phyloP scores from a whole-genome alignment of 2,329 filamentous ascomycete genomes.

The Dactylellina haptotyla region DNA sequence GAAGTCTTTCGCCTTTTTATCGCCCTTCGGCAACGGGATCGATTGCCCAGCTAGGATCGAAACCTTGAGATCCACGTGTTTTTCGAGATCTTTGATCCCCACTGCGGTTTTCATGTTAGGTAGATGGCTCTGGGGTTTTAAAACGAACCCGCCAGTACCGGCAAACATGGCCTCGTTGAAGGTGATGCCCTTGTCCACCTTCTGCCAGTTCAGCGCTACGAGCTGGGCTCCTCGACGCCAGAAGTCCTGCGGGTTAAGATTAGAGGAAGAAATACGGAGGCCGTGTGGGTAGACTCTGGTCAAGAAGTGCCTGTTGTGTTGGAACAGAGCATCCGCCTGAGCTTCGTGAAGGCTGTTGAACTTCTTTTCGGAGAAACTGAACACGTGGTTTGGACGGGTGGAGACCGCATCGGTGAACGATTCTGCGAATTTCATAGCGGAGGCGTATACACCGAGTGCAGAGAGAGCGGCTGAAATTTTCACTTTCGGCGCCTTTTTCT shows the following conservation, averaged over 20 bases:
- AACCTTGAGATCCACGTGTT: conserved; percentile 67
- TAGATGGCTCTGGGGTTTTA: conserved; percentile 70
- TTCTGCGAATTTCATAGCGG: conserved; percentile 56
- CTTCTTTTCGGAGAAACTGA: conserved; percentile 72
- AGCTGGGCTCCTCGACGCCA: conserved; percentile 74
- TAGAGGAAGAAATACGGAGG: conserved; percentile 71
- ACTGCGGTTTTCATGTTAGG: conserved; percentile 29
- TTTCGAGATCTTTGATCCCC: conserved; percentile 54
- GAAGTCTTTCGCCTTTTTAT: conserved; percentile 66
- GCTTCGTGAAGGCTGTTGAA: conserved; percentile 69
- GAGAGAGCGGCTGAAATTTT: conserved; percentile 57
- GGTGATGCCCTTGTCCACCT: conserved; percentile 74
- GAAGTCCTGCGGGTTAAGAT: conserved; percentile 71
- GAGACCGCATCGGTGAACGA: conserved; percentile 55
- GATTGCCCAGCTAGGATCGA: conserved; percentile 70
- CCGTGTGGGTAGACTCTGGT: conserved; percentile 76
- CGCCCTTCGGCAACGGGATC: conserved; percentile 67
- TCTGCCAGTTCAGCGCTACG: conserved; percentile 75
- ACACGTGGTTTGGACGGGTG: conserved; percentile 70
- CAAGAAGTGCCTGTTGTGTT: conserved; percentile 71
- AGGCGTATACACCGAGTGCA: conserved; percentile 57
- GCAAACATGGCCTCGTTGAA: conserved; percentile 75
- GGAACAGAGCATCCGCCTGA: conserved; percentile 67
- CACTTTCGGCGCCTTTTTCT: conserved; percentile 54
- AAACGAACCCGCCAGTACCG: conserved; percentile 70